Percentiles rank a stretch among this genome's conserved stretches.
Conservation (phyloP, 345 rosid species). For the Gossypioides kirkii region DNA sequence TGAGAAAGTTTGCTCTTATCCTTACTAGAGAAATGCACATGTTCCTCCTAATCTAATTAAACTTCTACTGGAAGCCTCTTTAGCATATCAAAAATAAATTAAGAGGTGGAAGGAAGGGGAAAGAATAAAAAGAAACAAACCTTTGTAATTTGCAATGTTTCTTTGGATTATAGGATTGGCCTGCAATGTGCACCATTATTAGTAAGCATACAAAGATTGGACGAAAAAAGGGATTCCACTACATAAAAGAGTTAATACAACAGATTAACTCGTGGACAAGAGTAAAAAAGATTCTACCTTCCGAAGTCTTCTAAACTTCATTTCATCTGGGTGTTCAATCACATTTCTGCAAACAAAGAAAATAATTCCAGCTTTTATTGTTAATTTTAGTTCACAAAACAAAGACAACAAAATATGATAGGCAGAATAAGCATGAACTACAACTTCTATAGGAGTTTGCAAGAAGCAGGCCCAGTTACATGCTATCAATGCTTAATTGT, state of each 20-base stretch:
- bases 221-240: background rate
- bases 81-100: background rate
- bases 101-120: background rate
- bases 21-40: background rate
- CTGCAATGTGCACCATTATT: constrained; percentile 38
- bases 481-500: background rate
- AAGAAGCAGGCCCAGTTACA: background rate
- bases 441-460: background rate
- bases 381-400: background rate
- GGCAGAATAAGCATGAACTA: background rate
- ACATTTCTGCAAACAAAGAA: constrained; percentile 49
- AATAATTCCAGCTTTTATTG: constrained; percentile 10
- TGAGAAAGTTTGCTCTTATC: background rate
- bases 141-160: constrained; percentile 55
- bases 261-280: background rate
- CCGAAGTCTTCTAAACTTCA: constrained; percentile 66
- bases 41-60: background rate
- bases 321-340: constrained; percentile 71
- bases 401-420: background rate
- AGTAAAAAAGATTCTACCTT: constrained; percentile 41
- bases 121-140: constrained; percentile 26
- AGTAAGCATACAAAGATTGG: background rate
- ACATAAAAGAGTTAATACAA: background rate
- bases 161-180: constrained; percentile 68
- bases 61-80: background rate